A percentile compares a stretch with the other conserved stretches of the same genome.
Evolutionary conservation across 2,329 filamentous ascomycete species (phyloP).

Genomic region (Aspergillus cejpii): DNA sequence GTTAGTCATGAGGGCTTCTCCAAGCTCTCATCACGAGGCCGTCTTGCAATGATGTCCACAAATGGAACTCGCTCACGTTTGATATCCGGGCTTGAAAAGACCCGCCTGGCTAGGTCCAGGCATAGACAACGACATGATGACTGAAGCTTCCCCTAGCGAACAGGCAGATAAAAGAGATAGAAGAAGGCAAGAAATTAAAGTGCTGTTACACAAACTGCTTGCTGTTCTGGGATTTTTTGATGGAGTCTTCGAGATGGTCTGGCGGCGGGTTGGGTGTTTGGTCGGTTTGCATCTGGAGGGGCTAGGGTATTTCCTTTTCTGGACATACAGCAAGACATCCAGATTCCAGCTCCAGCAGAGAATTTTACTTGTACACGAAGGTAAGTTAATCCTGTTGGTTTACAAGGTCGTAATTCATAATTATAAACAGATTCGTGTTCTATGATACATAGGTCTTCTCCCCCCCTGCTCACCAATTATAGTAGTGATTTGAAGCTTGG

Average conservation of each 20-base stretch:
- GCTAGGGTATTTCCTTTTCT: slow-evolving; percentile 20
- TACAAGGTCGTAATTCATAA: background rate
- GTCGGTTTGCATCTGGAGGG: slow-evolving; percentile 35
- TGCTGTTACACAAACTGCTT: slow-evolving; percentile 11
- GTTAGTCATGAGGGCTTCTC: slow-evolving; percentile 1
- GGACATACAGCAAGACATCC: background rate
- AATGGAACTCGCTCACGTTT: slow-evolving; percentile 60
- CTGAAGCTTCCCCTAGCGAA: slow-evolving; percentile 18
- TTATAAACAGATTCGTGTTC: background rate
- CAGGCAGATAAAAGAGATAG: slow-evolving; percentile 7
- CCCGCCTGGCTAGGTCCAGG: slow-evolving; percentile 87
- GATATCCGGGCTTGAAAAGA: slow-evolving; percentile 94
- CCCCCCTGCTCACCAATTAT: slow-evolving; percentile 7
- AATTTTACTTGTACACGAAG: no score
- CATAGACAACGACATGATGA: slow-evolving; percentile 87
- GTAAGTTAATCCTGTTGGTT: background rate
- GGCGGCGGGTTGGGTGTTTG: slow-evolving; percentile 30
- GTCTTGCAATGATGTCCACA: slow-evolving; percentile 10
- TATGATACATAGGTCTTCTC: slow-evolving; percentile 1
- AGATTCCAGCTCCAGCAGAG: no score
- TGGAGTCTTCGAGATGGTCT: slow-evolving; percentile 26
- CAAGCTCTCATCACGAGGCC: background rate
- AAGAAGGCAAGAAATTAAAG: slow-evolving; percentile 7
- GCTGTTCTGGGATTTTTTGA: slow-evolving; percentile 36
- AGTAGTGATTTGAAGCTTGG: slow-evolving; percentile 12